A percentile compares a stretch with the other conserved stretches of the same genome.
Conservation (phyloP, 78 protist species). For the Guillardia theta region DNA sequence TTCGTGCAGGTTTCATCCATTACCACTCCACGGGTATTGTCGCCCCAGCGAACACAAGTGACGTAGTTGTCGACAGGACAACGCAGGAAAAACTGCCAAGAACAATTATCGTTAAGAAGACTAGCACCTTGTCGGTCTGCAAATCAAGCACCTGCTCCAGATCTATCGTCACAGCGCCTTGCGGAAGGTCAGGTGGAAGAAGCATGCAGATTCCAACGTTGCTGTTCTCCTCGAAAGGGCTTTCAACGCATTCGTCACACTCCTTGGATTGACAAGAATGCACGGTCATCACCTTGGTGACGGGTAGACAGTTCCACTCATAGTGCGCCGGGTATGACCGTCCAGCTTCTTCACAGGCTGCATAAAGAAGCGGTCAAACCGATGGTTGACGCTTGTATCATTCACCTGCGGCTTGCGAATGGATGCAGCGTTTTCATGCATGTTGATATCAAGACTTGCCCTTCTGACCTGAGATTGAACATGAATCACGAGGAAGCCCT, state of each 20-base stretch:
- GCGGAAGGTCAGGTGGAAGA: neutral
- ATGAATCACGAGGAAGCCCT: neutral
- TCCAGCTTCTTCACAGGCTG: neutral
- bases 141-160: neutral
- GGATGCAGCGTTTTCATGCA: neutral
- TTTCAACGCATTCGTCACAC: neutral
- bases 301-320: neutral
- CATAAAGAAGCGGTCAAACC: neutral
- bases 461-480: neutral
- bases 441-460: neutral
- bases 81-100: neutral
- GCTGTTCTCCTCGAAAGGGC: conserved; percentile 23
- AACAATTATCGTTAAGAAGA: too few species aligned
- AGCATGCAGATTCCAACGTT: conserved; percentile 39
- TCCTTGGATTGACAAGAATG: neutral
- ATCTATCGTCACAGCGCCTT: neutral
- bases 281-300: neutral
- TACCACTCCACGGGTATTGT: neutral
- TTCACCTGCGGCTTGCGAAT: too few species aligned
- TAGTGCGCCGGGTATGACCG: neutral
- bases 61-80: neutral
- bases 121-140: too few species aligned
- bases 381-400: too few species aligned
- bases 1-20: too few species aligned
- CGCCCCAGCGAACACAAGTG: conserved; percentile 9